Evolutionary conservation across 306 rosid species (phyloP).

Genomic region (Rosa lucieae): DNA sequence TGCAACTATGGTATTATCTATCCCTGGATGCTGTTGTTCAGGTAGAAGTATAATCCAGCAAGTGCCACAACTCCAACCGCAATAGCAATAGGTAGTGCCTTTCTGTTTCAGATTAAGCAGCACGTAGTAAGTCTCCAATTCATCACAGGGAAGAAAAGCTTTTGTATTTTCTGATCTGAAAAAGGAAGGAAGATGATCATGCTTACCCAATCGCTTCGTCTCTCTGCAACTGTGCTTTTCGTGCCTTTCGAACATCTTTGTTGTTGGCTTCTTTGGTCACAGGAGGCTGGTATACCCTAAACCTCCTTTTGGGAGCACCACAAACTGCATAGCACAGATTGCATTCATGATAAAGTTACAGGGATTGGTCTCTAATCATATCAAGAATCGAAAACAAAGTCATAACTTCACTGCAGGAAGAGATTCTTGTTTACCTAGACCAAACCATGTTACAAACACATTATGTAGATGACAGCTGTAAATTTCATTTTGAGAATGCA

Average conservation of each 20-base stretch:
- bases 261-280: constrained; percentile 56
- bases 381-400: background rate
- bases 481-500: background rate
- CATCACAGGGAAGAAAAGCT: background rate
- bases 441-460: background rate
- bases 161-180: background rate
- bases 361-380: background rate
- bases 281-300: constrained; percentile 61
- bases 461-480: background rate
- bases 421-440: background rate
- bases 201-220: constrained; percentile 76
- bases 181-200: background rate
- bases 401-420: background rate
- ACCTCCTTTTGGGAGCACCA: constrained; percentile 93
- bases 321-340: constrained; percentile 54
- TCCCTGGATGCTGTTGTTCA: constrained; percentile 43
- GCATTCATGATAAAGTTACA: background rate
- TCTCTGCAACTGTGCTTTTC: constrained; percentile 65
- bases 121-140: background rate
- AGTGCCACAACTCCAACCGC: constrained; percentile 76
- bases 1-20: constrained; percentile 20
- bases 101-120: constrained; percentile 43
- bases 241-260: constrained; percentile 55
- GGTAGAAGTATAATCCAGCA: constrained; percentile 72
- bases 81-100: constrained; percentile 66